Base-by-base conservation (phyloP, 495 filamentous ascomycete species). In the Rusavskia elegans region DNA sequence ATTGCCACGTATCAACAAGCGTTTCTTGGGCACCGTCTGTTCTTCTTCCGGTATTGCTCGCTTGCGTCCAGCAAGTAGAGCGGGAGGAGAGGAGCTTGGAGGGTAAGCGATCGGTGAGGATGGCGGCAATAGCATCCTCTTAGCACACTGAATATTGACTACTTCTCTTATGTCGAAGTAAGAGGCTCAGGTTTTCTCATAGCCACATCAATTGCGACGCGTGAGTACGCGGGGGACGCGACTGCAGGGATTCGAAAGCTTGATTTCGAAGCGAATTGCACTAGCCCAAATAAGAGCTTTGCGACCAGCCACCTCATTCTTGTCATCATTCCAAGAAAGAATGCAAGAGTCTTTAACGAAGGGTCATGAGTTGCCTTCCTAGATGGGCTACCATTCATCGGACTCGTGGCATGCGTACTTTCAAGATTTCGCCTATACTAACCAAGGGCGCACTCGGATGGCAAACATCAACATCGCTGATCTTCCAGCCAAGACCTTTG, bases 71-170 rank as follows among this genome's bases (percentile, higher is more conserved):
- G 55, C 50, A 16, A 39, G 61, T 25, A 61, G 40, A 30, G 67
- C 63, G 23, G 68, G 62, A 8, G 76, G 73, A 7, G 73, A 71
- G 3, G 77, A 79, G 55, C 70, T 77, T 14, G 69, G 63, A 1
- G 80, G 77, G 57, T 77, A 78, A n/a, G 66, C 60, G 16, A 77
- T 63, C 20, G 81, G 78, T 16, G 82, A 82, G 2, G 82, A 83
- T 25, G 44, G 44, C 14, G 78, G 72, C 38, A 78, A 68, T 8
- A 78, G 73, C 77, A 86, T 84, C 30, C 66, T 35, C 6, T 35
- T 35, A 14, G 32, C 13, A 35, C 2, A 11, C 2, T 14, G 32
- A 35, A 35, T 14, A 35, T 14, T 10, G 2, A 11, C 32, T 11
- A 35, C 13, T 35, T 35, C 32, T 35, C 32, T 14, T 14, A 2